Conservation (phyloP, 2,329 filamentous ascomycete genomes). For the Xylariaceae sp. region DNA sequence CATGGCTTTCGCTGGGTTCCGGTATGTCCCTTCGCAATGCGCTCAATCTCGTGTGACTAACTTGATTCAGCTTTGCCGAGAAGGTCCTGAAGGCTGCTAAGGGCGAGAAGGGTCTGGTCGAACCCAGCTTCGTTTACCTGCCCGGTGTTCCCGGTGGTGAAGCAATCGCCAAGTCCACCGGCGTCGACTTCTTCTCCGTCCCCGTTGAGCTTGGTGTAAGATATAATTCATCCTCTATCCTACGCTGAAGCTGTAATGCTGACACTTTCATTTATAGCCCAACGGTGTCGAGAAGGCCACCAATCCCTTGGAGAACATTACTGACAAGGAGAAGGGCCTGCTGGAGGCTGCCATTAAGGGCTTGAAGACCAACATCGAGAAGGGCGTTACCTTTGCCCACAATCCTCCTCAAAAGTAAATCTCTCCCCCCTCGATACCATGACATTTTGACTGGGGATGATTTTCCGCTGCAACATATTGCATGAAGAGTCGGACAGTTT, state of each 20-base stretch:
- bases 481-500: conserved; percentile 14
- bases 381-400: conserved; percentile 86
- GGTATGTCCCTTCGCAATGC: conserved; percentile 48
- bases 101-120: conserved; percentile 88
- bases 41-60: conserved; percentile 9
- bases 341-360: conserved; percentile 71
- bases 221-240: conserved; percentile 21
- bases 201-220: conserved; percentile 93
- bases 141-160: conserved; percentile 85
- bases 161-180: conserved; percentile 77
- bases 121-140: conserved; percentile 95
- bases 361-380: conserved; percentile 87
- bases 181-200: conserved; percentile 91
- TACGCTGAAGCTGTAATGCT: conserved; percentile 10
- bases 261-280: conserved; percentile 48
- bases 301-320: conserved; percentile 73
- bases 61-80: conserved; percentile 72
- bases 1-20: conserved; percentile 94
- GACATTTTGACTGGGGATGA: conserved; percentile 11
- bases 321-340: conserved; percentile 84
- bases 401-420: conserved; percentile 86
- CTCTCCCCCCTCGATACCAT: conserved; percentile 30
- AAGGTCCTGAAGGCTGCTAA: conserved; percentile 83
- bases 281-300: conserved; percentile 81
- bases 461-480: conserved; percentile 12